Conservation (phyloP, 306 rosid species). For the Castanopsis chinensis region DNA sequence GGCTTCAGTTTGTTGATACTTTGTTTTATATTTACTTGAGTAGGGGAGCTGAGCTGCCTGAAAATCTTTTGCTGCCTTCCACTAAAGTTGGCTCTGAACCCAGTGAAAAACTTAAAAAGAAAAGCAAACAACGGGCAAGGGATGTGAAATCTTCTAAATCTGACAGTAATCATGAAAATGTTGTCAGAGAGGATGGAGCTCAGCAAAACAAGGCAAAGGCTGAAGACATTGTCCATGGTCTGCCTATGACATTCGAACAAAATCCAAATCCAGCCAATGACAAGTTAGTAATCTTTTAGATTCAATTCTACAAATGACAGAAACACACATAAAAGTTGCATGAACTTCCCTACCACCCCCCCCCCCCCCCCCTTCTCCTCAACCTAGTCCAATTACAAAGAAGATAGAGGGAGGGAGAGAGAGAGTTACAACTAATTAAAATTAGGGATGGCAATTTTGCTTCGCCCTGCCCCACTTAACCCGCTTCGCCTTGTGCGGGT, state of each 20-base stretch:
- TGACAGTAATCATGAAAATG: constrained; percentile 7
- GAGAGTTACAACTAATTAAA: neutral
- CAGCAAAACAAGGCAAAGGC: constrained; percentile 25
- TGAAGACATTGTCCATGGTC: constrained; percentile 12
- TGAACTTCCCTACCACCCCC: neutral
- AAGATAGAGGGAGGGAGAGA: neutral
- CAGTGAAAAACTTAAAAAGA: constrained; percentile 25
- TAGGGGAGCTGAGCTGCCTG: neutral
- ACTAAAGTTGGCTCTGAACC: neutral
- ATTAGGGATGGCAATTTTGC: no score
- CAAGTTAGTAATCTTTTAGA: constrained; percentile 38
- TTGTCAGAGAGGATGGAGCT: constrained; percentile 26
- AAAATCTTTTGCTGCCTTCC: neutral
- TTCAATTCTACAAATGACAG: neutral
- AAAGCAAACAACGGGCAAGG: constrained; percentile 14
- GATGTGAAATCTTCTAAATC: constrained; percentile 16
- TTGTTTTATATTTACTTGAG: neutral
- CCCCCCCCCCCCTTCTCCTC: neutral
- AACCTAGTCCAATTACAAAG: neutral
- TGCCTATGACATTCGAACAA: constrained; percentile 32
- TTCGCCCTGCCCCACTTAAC: no score
- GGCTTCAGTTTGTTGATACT: neutral
- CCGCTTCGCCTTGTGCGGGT: no score
- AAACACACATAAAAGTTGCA: neutral
- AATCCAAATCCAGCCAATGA: constrained; percentile 30